These are phyloP conservation scores for Colletotrichum trifolii DNA, from an alignment of 2,329 filamentous ascomycete species.

Conservation along the genomic window DNA sequence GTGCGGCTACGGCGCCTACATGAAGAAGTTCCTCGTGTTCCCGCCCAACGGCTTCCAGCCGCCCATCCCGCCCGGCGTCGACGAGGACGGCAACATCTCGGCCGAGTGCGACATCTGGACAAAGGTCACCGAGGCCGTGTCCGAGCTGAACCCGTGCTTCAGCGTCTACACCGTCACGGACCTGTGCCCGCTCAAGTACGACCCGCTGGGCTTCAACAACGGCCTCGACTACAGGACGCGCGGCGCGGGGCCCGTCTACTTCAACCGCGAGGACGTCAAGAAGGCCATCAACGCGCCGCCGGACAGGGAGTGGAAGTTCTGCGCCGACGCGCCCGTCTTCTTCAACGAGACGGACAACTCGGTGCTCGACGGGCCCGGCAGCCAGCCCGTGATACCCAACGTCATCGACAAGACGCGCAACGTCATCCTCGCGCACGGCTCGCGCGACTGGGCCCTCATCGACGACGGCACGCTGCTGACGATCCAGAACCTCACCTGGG, in stretches of 20 bases:
- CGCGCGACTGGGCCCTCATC: conserved; percentile 75
- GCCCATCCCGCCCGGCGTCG: conserved; percentile 54
- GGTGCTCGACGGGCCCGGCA: conserved; percentile 55
- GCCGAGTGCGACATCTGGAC: conserved; percentile 66
- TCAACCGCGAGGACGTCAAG: conserved; percentile 77
- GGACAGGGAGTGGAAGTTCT: conserved; percentile 42
- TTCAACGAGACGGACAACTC: conserved; percentile 58
- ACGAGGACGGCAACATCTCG: conserved; percentile 47
- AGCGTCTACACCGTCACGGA: conserved; percentile 79
- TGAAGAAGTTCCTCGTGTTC: conserved; percentile 72
- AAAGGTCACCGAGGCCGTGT: conserved; percentile 64
- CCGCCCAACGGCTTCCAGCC: conserved; percentile 74
- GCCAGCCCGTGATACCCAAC: conserved; percentile 69
- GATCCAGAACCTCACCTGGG: conserved; percentile 87
- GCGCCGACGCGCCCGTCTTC: conserved; percentile 60
- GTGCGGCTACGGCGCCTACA: conserved; percentile 73
- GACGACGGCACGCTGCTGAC: conserved; percentile 76
- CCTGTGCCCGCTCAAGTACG: conserved; percentile 77
- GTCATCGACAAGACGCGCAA: conserved; percentile 80
- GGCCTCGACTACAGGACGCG: conserved; percentile 70
- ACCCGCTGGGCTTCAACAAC: conserved; percentile 77
- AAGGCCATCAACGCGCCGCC: conserved; percentile 72
- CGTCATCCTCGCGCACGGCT: conserved; percentile 79
- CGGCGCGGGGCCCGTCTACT: conserved; percentile 71
- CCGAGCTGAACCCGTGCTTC: conserved; percentile 79